Evolutionary conservation across 345 rosid species (phyloP).

Genomic region (Lumnitzera littorea): DNA sequence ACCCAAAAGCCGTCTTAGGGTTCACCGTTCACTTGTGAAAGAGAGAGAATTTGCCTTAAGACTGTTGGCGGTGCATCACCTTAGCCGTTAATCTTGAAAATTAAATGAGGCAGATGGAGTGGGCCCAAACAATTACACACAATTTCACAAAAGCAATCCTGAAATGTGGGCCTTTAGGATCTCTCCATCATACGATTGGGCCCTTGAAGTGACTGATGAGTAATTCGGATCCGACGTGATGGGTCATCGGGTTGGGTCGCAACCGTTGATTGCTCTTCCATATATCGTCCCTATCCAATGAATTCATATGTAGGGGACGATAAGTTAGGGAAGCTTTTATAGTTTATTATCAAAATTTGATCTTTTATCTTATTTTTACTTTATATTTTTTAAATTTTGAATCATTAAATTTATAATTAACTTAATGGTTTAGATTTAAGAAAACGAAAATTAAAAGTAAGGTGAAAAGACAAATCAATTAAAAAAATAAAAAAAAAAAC

Average conservation of each 20-base stretch:
- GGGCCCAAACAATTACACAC: constrained; percentile 16
- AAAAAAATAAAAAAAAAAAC: no score
- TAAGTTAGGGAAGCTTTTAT: neutral
- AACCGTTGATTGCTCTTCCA: constrained; percentile 8
- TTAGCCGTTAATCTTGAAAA: constrained; percentile 10
- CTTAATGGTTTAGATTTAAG: no score
- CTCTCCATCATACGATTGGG: constrained; percentile 13
- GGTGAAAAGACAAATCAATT: no score
- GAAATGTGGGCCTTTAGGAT: constrained; percentile 20
- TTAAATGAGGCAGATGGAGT: constrained; percentile 6
- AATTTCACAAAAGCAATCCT: constrained; percentile 24
- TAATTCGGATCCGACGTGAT: constrained; percentile 11
- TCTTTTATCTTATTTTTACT: no score
- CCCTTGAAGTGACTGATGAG: constrained; percentile 6
- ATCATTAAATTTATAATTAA: no score
- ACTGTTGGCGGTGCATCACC: neutral
- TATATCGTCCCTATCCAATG: constrained; percentile 29
- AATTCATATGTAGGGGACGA: constrained; percentile 1
- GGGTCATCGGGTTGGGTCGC: constrained; percentile 4
- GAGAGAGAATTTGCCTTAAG: no score
- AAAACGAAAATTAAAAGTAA: no score
- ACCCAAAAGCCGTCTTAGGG: no score
- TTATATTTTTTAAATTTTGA: no score
- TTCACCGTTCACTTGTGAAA: no score
- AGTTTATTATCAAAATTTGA: no score